phyloP scores from a whole-genome alignment of 2,329 filamentous ascomycete genomes.

The Aspergillus neoniger region DNA sequence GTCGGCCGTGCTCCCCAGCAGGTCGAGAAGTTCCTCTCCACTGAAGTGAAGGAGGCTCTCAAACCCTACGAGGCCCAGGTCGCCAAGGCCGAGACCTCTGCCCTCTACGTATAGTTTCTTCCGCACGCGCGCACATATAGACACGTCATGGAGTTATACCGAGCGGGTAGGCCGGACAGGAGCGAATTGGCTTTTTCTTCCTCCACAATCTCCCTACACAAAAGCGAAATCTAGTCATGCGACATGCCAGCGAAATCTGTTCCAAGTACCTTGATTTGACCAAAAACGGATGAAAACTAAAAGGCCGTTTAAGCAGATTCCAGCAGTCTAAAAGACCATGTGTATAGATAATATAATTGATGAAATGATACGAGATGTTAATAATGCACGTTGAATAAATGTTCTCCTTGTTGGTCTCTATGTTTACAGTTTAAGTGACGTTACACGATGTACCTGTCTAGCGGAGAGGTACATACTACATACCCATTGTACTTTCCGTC shows the following conservation, averaged over 20 bases:
- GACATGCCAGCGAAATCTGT: neutral
- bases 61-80: constrained; percentile 48
- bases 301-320: neutral
- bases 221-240: neutral
- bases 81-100: constrained; percentile 39
- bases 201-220: neutral
- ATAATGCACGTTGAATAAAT: neutral
- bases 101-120: constrained; percentile 42
- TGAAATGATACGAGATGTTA: neutral
- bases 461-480: no score
- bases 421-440: no score
- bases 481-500: neutral
- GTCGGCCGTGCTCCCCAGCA: constrained; percentile 58
- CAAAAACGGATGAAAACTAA: neutral
- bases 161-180: neutral
- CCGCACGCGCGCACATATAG: neutral
- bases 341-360: neutral
- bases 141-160: neutral
- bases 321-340: neutral
- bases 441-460: no score
- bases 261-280: neutral
- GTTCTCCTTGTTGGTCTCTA: neutral
- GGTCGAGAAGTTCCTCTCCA: constrained; percentile 55
- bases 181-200: neutral
- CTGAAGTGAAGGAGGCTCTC: constrained; percentile 52